Evolutionary conservation across 768 basidiomycete species (phyloP), one percentile per base, ranked within the genome.

Genomic region (Mycena sanguinolenta): DNA sequence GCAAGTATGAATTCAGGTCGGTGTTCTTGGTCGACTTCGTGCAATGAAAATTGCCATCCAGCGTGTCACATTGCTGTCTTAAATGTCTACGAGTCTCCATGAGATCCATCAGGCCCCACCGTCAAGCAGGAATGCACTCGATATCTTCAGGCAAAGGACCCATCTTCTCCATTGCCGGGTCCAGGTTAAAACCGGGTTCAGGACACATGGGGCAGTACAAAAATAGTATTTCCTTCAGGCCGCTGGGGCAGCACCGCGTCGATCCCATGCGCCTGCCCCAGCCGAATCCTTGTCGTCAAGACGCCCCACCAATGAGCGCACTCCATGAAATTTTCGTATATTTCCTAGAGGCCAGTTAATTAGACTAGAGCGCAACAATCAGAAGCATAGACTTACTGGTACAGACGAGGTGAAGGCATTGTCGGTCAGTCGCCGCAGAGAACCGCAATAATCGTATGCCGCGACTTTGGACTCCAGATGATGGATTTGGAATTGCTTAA

Each of bases 401-500:
- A 71, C 42, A 52, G 69, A 63, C 2, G 52, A 44, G 2, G 73
- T 32, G 57, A 78, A 78, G 0, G 65, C 46, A 36, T 75, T 76
- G 49, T 79, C 74, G 1, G 76, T 76, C 1, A 77, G 46, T 0
- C 76, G 71, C 3, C 73, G 67, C 12, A 81, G 53, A 9, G 75
- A 65, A 0, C 72, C 73, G 17, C 76, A 60, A 49, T 74, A 78
- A 53, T 79, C 76, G 57, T 77, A 75, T 3, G 74, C 74, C 0
- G 67, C 53, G 4, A 49, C 25, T 14, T 62, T 63, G 13, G 49
- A 38, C 21, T 69, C 68, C 55, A 69, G 13, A 28, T 38, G 34
- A 23, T 36, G 61, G 9, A 69, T 50, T 13, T 63, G 46, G 32
- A 69, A 69, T 19, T 39, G n/a, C 12, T 69, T 63, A 3, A 64